phyloP scores from a whole-genome alignment of 2,329 filamentous ascomycete genomes.

The Diaporthe sp. region DNA sequence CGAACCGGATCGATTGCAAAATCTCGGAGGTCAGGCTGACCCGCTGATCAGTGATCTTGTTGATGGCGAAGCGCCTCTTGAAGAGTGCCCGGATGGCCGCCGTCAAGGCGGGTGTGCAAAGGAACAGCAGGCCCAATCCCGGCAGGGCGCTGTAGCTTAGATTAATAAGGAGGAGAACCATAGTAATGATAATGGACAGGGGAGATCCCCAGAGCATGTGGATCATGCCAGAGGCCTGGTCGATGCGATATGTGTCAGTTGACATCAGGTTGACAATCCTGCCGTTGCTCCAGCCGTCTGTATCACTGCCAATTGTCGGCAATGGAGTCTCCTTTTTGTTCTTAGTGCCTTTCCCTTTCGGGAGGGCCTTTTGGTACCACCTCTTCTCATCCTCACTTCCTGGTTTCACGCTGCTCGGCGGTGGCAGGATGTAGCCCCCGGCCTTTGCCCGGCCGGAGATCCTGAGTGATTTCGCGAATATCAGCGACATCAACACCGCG shows the following conservation, averaged over 20 bases:
- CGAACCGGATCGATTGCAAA: conserved; percentile 88
- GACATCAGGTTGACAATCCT: conserved; percentile 95
- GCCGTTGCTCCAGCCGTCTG: conserved; percentile 91
- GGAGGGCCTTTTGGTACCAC: conserved; percentile 59
- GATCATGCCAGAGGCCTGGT: conserved; percentile 89
- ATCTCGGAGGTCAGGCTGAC: conserved; percentile 95
- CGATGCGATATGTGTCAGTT: conserved; percentile 92
- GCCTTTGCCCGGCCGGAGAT: conserved; percentile 90
- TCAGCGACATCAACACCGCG: conserved; percentile 84
- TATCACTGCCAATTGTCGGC: conserved; percentile 71
- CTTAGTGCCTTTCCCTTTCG: conserved; percentile 52
- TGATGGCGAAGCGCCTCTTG: conserved; percentile 81
- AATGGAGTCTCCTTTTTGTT: conserved; percentile 45
- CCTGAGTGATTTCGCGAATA: conserved; percentile 93
- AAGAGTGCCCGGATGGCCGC: conserved; percentile 83
- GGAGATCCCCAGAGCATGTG: conserved; percentile 93
- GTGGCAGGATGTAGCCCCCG: conserved; percentile 66
- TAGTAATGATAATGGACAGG: conserved; percentile 81
- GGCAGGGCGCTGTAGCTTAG: conserved; percentile 92
- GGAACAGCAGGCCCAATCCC: conserved; percentile 84
- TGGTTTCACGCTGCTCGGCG: conserved; percentile 48
- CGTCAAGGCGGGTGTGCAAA: conserved; percentile 83
- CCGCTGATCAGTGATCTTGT: conserved; percentile 93
- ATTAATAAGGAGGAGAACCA: conserved; percentile 88
- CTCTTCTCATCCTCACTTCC: conserved; percentile 56